Conservation (phyloP, 129 eudicot species). For the carrot (Daucus carota) region DNA sequence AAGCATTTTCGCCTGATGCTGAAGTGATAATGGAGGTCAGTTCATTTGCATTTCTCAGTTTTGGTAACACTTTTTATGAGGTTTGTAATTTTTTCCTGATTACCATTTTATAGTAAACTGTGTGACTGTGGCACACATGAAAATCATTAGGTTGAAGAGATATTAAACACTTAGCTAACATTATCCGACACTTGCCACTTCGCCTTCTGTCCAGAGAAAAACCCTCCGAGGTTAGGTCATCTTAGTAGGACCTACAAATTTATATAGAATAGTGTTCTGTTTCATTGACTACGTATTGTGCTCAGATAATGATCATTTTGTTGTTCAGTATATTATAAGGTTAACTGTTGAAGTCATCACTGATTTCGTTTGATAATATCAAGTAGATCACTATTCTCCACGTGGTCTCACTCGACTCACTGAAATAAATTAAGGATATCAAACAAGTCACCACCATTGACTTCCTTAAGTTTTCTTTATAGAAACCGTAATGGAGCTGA, state of each 20-base stretch:
- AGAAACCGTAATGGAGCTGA: no score
- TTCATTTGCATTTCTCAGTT: neutral
- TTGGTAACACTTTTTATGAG: neutral
- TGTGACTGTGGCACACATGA: neutral
- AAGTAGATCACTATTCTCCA: no score
- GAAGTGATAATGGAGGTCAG: conserved; percentile 61
- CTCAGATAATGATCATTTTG: neutral
- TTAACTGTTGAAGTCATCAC: no score
- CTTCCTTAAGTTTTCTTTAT: no score
- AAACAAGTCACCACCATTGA: no score
- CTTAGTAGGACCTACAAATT: neutral
- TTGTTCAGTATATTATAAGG: neutral
- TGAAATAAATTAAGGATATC: no score
- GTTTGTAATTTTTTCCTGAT: neutral
- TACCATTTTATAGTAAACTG: neutral
- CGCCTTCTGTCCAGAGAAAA: neutral
- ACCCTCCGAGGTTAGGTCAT: neutral
- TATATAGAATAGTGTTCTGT: neutral
- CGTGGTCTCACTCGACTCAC: no score
- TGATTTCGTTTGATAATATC: no score
- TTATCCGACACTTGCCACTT: neutral
- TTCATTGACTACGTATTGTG: neutral
- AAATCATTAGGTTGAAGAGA: neutral
- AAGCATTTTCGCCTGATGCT: conserved; percentile 69
- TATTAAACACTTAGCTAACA: neutral